phyloP scores from a whole-genome alignment of 768 basidiomycete genomes.

The Ephemerocybe angulata region DNA sequence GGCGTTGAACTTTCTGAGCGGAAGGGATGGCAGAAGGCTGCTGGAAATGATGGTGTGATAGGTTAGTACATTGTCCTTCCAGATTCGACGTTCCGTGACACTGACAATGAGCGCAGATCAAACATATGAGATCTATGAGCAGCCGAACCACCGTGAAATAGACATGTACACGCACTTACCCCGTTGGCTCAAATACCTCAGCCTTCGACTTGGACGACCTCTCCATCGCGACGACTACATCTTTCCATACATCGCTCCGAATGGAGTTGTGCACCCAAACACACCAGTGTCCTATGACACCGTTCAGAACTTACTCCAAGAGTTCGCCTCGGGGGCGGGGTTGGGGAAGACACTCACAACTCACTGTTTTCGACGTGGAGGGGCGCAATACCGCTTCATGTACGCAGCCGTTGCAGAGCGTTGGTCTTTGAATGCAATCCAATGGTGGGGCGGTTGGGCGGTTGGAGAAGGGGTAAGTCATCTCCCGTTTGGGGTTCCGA shows the following conservation, averaged over 20 bases:
- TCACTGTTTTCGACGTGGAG: constrained; percentile 33
- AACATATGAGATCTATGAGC: constrained; percentile 33
- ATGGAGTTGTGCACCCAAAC: constrained; percentile 22
- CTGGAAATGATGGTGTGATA: no score
- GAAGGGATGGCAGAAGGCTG: no score
- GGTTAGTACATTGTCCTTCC: no score
- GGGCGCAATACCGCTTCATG: constrained; percentile 38
- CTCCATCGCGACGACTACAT: constrained; percentile 28
- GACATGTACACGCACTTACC: constrained; percentile 26
- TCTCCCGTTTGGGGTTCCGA: no score
- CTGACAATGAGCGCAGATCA: no score
- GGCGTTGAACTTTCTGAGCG: no score
- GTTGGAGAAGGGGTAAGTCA: constrained; percentile 32
- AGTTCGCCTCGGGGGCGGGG: constrained; percentile 23
- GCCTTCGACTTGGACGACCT: constrained; percentile 13
- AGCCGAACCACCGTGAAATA: constrained; percentile 25
- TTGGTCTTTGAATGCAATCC: constrained; percentile 32
- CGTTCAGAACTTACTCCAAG: constrained; percentile 23
- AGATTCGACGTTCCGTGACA: no score
- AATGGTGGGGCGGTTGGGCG: constrained; percentile 46
- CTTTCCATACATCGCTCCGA: constrained; percentile 29
- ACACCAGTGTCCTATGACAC: constrained; percentile 25
- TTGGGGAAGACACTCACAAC: constrained; percentile 27
- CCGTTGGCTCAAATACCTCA: constrained; percentile 21
- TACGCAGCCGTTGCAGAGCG: constrained; percentile 28